Percentiles rank a stretch among this genome's conserved stretches.
These are phyloP conservation scores for Ilex asprella DNA, from an alignment of 257 asterid genomes.

Conservation along the genomic window DNA sequence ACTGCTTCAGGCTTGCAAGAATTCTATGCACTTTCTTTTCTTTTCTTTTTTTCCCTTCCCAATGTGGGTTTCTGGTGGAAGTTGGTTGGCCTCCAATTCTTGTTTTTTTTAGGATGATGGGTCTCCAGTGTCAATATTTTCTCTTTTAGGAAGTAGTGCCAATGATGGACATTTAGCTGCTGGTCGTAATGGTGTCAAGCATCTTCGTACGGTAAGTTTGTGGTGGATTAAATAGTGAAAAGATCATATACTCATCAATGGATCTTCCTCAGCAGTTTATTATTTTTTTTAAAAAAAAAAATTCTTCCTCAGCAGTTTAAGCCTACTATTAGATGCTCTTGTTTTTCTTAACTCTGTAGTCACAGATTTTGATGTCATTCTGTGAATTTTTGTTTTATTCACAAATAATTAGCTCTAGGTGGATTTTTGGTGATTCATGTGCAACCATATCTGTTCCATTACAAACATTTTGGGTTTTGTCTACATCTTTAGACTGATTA, in stretches of 20 bases:
- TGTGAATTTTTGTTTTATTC: too few species aligned
- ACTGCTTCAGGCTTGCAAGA: too few species aligned
- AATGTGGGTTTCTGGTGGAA: neutral
- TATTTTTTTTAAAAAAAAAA: too few species aligned
- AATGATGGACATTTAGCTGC: conserved; percentile 93
- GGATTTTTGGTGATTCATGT: too few species aligned
- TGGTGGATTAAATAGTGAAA: neutral
- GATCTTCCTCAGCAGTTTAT: neutral
- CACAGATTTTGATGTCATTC: too few species aligned
- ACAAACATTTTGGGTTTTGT: too few species aligned
- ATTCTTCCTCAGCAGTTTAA: neutral
- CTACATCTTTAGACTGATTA: too few species aligned
- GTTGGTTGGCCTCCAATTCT: conserved; percentile 14
- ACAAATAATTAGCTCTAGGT: too few species aligned
- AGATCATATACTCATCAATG: neutral
- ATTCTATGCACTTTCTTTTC: neutral
- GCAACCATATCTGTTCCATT: too few species aligned
- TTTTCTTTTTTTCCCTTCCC: neutral
- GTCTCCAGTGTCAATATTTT: conserved; percentile 86
- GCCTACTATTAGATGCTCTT: neutral
- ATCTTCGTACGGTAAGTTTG: conserved; percentile 85
- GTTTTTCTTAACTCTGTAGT: too few species aligned
- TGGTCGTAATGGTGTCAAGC: conserved; percentile 98
- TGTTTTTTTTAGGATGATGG: conserved; percentile 70
- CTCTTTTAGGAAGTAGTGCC: conserved; percentile 80